Evolutionary conservation across 2,329 filamentous ascomycete genomes (phyloP), one percentile per base, ranked within the genome.

Genomic region (Fusarium ramigenum): DNA sequence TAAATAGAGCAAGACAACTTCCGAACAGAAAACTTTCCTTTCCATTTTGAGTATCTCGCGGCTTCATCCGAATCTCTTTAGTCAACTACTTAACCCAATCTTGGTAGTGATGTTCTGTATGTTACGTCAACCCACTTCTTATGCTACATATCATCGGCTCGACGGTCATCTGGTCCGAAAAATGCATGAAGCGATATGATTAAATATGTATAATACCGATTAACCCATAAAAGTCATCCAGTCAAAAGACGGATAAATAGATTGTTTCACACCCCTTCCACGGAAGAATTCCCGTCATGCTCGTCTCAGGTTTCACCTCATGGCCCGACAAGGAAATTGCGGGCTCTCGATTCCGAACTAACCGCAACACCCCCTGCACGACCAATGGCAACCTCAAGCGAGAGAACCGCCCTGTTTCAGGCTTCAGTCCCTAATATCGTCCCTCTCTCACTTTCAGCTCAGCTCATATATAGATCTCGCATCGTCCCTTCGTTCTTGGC

Each of bases 241-340:
- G 54, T 54, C 23, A 40, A 57, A 50, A 58, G 69, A 37, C 70
- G 70, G 70, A 72, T 56, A 72, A 72, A 56, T 73, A 19, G 7
- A 21, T 23, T 61, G 70, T 73, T 73, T 73, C 70, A 73, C n/a
- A 70, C 66, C 70, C 47, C 70, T 43, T 62, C 32, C 37, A 57
- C 66, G 70, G 70, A 56, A 66, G 62, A 73, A 70, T 62, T 62
- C 28, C 66, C 53, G 19, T 23, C 19, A 52, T 40, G 21, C 16
- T 32, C 32, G 69, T 71, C 58, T 71, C 62, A 71, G 69, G 69
- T 68, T 59, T 32, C 34, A 30, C n/a, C 34, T 46, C 65, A 46
- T 59, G 30, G 18, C 64, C 64, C 66, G 64, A 69, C 57, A 63
- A 53, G 64, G 49, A 40, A 68, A 69, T 68, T 63, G 50, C 66